Evolutionary conservation across 345 rosid genomes (phyloP).

Genomic region (Eutrema yunnanense): DNA sequence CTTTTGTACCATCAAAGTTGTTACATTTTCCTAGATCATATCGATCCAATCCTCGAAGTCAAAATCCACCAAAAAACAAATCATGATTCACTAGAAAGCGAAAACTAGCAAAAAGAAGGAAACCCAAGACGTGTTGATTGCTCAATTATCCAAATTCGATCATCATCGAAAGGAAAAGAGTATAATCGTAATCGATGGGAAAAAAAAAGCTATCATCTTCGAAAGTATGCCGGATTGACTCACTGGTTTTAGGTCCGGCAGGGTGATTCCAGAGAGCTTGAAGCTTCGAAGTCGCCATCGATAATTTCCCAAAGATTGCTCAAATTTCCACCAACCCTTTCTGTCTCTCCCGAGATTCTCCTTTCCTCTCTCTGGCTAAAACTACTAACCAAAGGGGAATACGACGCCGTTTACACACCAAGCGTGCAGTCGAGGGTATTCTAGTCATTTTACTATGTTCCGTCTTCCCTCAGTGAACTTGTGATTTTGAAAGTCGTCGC

Average conservation of each 20-base stretch:
- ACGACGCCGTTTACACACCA: not conserved
- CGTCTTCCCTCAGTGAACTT: not conserved
- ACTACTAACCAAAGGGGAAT: not conserved
- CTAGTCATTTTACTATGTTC: not conserved
- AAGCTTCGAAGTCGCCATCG: conserved; percentile 75
- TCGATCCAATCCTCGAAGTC: not conserved
- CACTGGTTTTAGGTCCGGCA: conserved; percentile 96
- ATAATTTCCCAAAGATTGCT: not conserved
- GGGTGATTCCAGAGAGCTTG: conserved; percentile 97
- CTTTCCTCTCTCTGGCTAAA: not conserved
- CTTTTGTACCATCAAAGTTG: not conserved
- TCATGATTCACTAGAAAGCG: not conserved
- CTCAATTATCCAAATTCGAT: conserved; percentile 3
- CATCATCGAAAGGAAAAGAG: not conserved
- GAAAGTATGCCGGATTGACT: conserved; percentile 7
- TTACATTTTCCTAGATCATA: not conserved
- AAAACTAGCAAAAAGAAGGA: not conserved
- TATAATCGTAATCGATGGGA: not conserved
- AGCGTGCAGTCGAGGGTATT: not conserved
- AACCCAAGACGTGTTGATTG: not conserved
- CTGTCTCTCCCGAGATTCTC: conserved; percentile 12
- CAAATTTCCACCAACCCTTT: not conserved
- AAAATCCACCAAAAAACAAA: not conserved
- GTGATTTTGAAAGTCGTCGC: not conserved
- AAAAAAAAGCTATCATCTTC: not conserved